Evolutionary conservation across 176 grass and related monocot genomes (phyloP), one percentile per base, ranked within the genome.

Genomic region (Ananas comosus): DNA sequence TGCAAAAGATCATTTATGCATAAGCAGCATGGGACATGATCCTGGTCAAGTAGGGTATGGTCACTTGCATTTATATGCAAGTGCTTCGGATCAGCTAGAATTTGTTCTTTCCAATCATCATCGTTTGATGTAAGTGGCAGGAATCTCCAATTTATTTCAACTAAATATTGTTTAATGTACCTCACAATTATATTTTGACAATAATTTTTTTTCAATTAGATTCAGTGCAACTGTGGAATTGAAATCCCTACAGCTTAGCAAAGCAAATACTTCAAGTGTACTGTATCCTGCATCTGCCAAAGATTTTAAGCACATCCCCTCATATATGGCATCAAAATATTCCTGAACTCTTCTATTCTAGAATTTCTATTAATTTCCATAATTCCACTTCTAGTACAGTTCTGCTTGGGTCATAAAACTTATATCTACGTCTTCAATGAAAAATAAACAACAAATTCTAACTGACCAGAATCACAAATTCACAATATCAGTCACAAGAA

Each of bases 351-450:
- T n/a, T 56, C 53, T n/a, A 12, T 13, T 13, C 12, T 14, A 56
- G 12, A n/a, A 12, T 56, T n/a, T 63, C 58, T 24, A 63, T 22
- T 63, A 63, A 63, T 17, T 63, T 63, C 19, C 58, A 12, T 11
- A 63, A 63, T 63, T 63, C 58, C 58, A 63, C 19, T 63, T 22
- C 58, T 63, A 17, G 23, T 12, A 63, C 58, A 63, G 23, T 63
- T 63, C 9, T 21, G 23, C 12, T 17, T 63, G 18, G 58, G 19
- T 63, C 23, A 17, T 21, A 10, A 63, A 63, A 63, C 7, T 5
- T 23, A 63, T 63, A 23, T 63, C 58, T 21, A 23, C 9, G 19
- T 22, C 5, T 7, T 19, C 56, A 23, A 63, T 42, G 33, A 7
- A 42, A 42, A 42, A 42, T 7, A 42, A 42, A 18, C 14, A 64